A percentile compares a stretch with the other conserved stretches of the same genome.
phyloP scores from a whole-genome alignment of 2,329 filamentous ascomycete species.

The Clarireedia homoeocarpa region DNA sequence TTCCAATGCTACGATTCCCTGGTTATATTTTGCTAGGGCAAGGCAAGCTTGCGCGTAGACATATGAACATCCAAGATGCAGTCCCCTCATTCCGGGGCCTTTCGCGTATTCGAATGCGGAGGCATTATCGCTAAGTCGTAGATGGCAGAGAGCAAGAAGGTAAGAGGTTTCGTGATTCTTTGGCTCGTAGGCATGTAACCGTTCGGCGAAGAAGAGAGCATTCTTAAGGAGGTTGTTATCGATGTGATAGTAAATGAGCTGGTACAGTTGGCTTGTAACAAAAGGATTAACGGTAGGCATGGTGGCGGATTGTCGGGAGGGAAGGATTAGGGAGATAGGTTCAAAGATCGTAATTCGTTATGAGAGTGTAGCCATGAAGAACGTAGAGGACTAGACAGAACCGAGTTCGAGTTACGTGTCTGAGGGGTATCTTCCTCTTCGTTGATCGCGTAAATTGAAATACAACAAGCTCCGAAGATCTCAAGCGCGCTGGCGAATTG shows the following conservation, averaged over 20 bases:
- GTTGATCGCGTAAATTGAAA: neutral
- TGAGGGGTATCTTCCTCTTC: neutral
- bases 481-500: too few species aligned
- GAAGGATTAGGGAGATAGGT: constrained; percentile 13
- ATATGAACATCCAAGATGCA: constrained; percentile 81
- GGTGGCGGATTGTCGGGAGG: constrained; percentile 8
- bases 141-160: constrained; percentile 76
- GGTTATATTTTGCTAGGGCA: constrained; percentile 66
- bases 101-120: constrained; percentile 81
- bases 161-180: constrained; percentile 74
- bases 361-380: constrained; percentile 26
- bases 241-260: constrained; percentile 61
- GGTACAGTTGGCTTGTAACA: constrained; percentile 37
- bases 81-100: constrained; percentile 58
- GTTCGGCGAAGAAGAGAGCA: constrained; percentile 86
- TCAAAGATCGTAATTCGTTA: constrained; percentile 15
- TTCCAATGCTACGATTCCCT: constrained; percentile 78
- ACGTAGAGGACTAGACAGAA: constrained; percentile 8
- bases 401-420: neutral
- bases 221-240: constrained; percentile 87
- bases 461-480: too few species aligned
- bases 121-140: constrained; percentile 73
- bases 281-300: constrained; percentile 27
- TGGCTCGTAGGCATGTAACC: constrained; percentile 76
- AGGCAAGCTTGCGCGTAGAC: constrained; percentile 87